phyloP scores from a whole-genome alignment of 179 eudicot genomes.

The Beta corolliflora region DNA sequence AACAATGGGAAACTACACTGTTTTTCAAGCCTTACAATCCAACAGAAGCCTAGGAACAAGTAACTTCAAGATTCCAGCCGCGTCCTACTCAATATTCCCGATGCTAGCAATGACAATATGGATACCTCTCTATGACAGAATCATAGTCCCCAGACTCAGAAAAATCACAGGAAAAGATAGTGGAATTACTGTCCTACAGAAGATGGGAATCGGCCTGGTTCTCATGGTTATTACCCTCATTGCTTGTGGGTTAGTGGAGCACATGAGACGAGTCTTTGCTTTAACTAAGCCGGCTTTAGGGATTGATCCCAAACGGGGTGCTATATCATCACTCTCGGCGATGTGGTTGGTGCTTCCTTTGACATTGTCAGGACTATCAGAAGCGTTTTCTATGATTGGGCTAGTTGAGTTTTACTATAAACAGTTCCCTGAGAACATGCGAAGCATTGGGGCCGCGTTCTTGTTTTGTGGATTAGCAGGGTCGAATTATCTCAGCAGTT shows the following conservation, averaged over 20 bases:
- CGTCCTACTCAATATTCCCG: constrained; percentile 56
- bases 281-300: constrained; percentile 40
- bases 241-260: constrained; percentile 45
- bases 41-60: constrained; percentile 39
- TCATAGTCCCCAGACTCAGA: constrained; percentile 52
- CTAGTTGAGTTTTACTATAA: constrained; percentile 60
- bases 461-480: constrained; percentile 48
- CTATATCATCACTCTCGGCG: constrained; percentile 53
- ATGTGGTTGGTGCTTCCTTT: constrained; percentile 69
- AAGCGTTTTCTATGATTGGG: constrained; percentile 58
- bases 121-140: constrained; percentile 70
- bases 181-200: constrained; percentile 69
- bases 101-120: constrained; percentile 60
- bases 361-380: constrained; percentile 52
- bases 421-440: constrained; percentile 64
- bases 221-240: constrained; percentile 36
- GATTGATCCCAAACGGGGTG: constrained; percentile 25
- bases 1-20: constrained; percentile 48
- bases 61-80: constrained; percentile 66
- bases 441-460: constrained; percentile 57
- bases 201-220: constrained; percentile 51
- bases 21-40: constrained; percentile 80
- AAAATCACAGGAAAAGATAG: constrained; percentile 43
- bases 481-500: constrained; percentile 49
- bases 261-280: constrained; percentile 36